A percentile compares a stretch with the other conserved stretches of the same genome.
Evolutionary conservation across 495 filamentous ascomycete species (phyloP).

Genomic region (Tuber calosporum): DNA sequence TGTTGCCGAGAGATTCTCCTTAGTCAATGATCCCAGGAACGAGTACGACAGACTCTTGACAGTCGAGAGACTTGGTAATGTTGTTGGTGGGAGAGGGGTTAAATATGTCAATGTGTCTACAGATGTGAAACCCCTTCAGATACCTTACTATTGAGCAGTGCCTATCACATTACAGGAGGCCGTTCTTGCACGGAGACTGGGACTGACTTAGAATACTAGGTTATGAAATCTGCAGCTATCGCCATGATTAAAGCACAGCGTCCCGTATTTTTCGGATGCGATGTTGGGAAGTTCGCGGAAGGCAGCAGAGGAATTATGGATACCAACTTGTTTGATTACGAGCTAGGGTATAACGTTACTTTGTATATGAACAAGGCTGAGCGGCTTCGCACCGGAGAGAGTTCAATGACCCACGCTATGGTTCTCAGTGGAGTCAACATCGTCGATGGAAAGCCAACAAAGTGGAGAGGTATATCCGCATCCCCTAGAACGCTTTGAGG

Average conservation of each 20-base stretch:
- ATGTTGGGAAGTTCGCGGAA: slow-evolving; percentile 76
- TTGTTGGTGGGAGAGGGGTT: slow-evolving; percentile 61
- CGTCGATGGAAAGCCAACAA: slow-evolving; percentile 53
- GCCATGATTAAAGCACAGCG: slow-evolving; percentile 65
- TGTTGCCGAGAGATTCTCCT: slow-evolving; percentile 59
- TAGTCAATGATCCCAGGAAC: slow-evolving; percentile 79
- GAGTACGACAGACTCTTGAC: slow-evolving; percentile 61
- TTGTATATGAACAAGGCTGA: slow-evolving; percentile 65
- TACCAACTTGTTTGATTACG: slow-evolving; percentile 60
- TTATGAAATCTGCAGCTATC: slow-evolving; percentile 64
- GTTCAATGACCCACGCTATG: slow-evolving; percentile 84
- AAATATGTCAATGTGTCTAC: slow-evolving; percentile 79
- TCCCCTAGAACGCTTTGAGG: neutral
- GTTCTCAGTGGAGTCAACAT: slow-evolving; percentile 78
- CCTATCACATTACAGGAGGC: neutral
- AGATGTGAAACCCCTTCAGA: slow-evolving; percentile 41
- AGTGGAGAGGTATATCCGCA: slow-evolving; percentile 52
- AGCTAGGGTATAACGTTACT: slow-evolving; percentile 67
- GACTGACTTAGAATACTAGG: slow-evolving; percentile 30
- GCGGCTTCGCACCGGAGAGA: slow-evolving; percentile 62
- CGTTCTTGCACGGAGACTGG: neutral
- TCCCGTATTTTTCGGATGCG: slow-evolving; percentile 81
- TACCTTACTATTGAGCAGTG: neutral
- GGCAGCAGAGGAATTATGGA: slow-evolving; percentile 65
- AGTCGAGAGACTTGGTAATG: slow-evolving; percentile 70